Evolutionary conservation across 2,329 filamentous ascomycete species (phyloP).

Genomic region (Cercospora brassicicola): DNA sequence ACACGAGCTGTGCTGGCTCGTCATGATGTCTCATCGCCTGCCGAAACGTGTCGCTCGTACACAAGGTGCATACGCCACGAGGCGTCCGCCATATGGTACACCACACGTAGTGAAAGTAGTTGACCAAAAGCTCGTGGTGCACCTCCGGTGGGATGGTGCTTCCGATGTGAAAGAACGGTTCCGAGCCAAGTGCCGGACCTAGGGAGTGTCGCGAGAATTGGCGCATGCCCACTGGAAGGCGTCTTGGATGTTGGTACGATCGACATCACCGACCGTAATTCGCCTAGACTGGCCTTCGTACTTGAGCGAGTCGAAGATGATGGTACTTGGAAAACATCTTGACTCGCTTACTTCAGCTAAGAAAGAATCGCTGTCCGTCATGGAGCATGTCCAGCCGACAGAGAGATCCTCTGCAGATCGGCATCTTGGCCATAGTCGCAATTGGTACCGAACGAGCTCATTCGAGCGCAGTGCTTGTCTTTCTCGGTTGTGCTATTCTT

Average conservation of each 20-base stretch:
- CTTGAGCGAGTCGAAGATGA: background rate
- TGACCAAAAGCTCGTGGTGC: background rate
- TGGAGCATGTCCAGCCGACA: conserved; percentile 8
- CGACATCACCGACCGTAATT: background rate
- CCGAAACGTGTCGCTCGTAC: background rate
- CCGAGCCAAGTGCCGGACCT: background rate
- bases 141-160: conserved; percentile 4
- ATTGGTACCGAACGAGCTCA: background rate
- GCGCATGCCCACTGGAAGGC: background rate
- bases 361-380: background rate
- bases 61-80: background rate
- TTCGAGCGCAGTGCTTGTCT: background rate
- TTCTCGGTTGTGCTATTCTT: background rate
- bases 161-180: background rate
- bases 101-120: background rate
- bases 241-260: background rate
- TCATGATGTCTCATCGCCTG: background rate
- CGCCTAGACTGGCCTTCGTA: background rate
- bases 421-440: background rate
- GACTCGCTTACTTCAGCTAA: background rate
- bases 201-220: background rate
- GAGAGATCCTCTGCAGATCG: conserved; percentile 7
- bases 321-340: background rate
- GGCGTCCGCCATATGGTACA: background rate
- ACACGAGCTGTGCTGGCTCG: background rate